A percentile compares a stretch with the other conserved stretches of the same genome.
These are phyloP conservation scores for Talinum fruticosum DNA, from an alignment of 148 eudicot species.

Conservation along the genomic window DNA sequence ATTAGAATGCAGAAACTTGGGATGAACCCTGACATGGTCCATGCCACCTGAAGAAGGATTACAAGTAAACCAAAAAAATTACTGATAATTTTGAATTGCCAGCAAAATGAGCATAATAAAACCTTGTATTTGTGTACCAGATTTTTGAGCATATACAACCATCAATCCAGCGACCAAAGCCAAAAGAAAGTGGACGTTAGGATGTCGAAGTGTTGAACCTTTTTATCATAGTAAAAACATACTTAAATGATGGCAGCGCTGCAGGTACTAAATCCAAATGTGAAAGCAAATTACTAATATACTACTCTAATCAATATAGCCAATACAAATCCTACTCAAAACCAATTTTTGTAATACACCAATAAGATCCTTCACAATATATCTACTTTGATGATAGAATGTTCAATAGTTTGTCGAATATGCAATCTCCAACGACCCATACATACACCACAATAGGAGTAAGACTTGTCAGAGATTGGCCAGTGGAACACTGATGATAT, in stretches of 20 bases:
- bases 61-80: neutral
- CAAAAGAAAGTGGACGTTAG: no score
- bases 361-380: neutral
- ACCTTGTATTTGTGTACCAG: no score
- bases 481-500: no score
- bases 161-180: no score
- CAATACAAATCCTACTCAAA: neutral
- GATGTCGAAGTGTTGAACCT: neutral
- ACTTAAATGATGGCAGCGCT: neutral
- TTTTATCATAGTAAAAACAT: neutral
- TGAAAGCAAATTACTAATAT: neutral
- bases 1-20: conserved; percentile 92
- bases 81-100: neutral
- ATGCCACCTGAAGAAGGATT: conserved; percentile 64
- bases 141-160: no score
- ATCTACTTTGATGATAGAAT: neutral
- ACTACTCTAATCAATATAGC: neutral
- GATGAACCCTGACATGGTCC: conserved; percentile 98
- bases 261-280: neutral
- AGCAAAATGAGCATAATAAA: neutral
- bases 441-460: neutral
- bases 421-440: neutral
- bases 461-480: neutral
- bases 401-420: neutral
- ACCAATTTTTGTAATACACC: neutral